Conservation (phyloP, 257 asterid genomes). For the Osmanthus fragrans region DNA sequence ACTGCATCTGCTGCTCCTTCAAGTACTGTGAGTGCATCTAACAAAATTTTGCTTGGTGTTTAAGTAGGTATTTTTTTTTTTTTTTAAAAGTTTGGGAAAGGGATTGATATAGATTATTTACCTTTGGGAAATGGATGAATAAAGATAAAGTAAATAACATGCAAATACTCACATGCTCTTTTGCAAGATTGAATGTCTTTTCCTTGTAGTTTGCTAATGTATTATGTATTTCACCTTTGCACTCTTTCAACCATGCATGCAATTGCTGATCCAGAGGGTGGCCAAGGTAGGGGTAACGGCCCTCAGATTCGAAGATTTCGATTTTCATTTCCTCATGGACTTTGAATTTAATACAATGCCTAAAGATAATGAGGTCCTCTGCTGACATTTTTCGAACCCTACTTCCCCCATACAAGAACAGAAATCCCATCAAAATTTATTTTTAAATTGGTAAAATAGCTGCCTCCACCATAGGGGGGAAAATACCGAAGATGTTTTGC, state of each 20-base stretch:
- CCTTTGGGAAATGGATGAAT: too few species aligned
- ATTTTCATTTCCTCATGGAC: neutral
- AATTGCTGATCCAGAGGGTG: neutral
- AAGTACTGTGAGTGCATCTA: slow-evolving; percentile 47
- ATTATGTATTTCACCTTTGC: neutral
- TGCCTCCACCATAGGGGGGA: neutral
- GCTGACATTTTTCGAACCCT: neutral
- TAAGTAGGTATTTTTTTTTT: neutral
- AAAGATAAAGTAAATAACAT: neutral
- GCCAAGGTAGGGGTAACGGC: neutral
- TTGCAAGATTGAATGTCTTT: slow-evolving; percentile 10
- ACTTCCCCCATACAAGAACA: neutral
- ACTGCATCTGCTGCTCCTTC: slow-evolving; percentile 53
- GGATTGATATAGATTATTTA: neutral
- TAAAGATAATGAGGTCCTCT: neutral
- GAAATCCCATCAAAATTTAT: neutral
- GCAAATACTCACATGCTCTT: neutral
- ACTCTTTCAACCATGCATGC: neutral
- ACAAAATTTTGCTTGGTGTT: slow-evolving; percentile 2
- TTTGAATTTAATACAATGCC: neutral
- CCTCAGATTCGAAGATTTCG: neutral
- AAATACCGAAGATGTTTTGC: neutral
- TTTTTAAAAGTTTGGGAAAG: neutral
- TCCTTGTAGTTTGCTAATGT: neutral
- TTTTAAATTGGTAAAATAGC: neutral